These are phyloP conservation scores for Fusarium coffeatum DNA, from an alignment of 2,329 filamentous ascomycete genomes.

Conservation along the genomic window DNA sequence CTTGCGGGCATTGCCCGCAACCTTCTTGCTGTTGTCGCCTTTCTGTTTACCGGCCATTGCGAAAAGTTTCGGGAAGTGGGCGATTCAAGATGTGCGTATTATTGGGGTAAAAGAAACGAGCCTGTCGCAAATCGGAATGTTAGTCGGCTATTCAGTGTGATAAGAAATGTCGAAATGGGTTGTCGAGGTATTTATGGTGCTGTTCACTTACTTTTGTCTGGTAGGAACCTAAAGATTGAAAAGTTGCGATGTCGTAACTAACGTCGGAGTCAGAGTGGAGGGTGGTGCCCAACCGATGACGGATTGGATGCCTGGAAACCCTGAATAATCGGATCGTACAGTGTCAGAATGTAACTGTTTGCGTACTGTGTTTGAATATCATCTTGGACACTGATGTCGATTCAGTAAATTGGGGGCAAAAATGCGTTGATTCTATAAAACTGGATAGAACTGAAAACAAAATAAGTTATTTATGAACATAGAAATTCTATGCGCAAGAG, in stretches of 20 bases:
- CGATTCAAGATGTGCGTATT: constrained; percentile 1
- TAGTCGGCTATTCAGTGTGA: constrained; percentile 11
- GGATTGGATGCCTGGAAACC: constrained; percentile 31
- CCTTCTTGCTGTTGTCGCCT: constrained; percentile 87
- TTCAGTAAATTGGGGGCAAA: not conserved
- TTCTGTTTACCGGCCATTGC: constrained; percentile 78
- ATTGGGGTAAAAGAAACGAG: constrained; percentile 17
- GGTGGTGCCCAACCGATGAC: constrained; percentile 27
- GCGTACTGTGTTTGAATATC: constrained; percentile 4
- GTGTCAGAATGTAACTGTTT: not conserved
- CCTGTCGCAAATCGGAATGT: constrained; percentile 17
- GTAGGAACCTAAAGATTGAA: not conserved
- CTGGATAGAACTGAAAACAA: not conserved
- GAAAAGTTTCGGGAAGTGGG: constrained; percentile 26
- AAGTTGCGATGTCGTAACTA: constrained; percentile 28
- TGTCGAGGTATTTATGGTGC: constrained; percentile 3
- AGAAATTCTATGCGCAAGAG: not conserved
- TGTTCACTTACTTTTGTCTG: constrained; percentile 5
- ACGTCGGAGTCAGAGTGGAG: constrained; percentile 19
- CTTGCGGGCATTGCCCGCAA: constrained; percentile 88
- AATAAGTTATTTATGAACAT: not conserved
- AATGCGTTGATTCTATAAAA: not conserved
- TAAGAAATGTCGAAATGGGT: constrained; percentile 5
- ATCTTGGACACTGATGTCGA: not conserved
- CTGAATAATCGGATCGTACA: constrained; percentile 13